Base-by-base conservation (phyloP, 257 asterid genomes). In the Nemophila menziesii region DNA sequence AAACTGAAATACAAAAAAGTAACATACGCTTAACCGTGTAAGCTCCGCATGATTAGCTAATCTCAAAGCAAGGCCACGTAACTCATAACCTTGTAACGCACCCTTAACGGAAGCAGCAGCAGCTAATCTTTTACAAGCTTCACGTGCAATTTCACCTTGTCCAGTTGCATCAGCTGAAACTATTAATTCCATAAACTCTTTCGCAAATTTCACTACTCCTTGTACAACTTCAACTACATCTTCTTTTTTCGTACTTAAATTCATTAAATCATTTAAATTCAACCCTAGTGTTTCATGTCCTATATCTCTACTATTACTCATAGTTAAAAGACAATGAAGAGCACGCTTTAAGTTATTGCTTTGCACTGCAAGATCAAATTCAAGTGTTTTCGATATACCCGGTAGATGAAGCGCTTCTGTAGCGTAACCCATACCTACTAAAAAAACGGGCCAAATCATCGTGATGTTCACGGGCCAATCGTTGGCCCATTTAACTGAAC, bases 341-440 rank as follows among this genome's bases (percentile, higher is more conserved):
- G 93, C 96, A 72, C 98, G 66, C 70, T 68, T 90, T 58, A 81
- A 60, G 63, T 90, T 94, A 69, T 58, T 90, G 68, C 98, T 90
- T 75, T 81, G 94, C 92, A 85, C 70, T 33, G 98, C 98, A 52
- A 85, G 73, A 69, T 90, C 96, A 68, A 90, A 85, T 63, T 90
- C 98, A 72, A 90, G 48, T 54, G 92, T 74, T 70, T 90, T 90
- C 27, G 98, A 90, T 74, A 90, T 72, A 48, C 98, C 98, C 65
- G 94, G 96, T 73, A 90, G 79, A 64, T 90, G 98, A 55, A 90
- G 96, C 37, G 98, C 96, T 74, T 90, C 98, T 34, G 86, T 90
- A 51, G 98, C 98, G 70, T 90, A 90, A 56, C 98, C 98, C 98
- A 90, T 90, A 45, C 98, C 96, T n/a, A 90, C 85, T 96, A 90